Percentiles rank a stretch among this genome's conserved stretches.
These are phyloP conservation scores for Eremochloa ophiuroides DNA, from an alignment of 176 grass and related monocot species.

Conservation along the genomic window DNA sequence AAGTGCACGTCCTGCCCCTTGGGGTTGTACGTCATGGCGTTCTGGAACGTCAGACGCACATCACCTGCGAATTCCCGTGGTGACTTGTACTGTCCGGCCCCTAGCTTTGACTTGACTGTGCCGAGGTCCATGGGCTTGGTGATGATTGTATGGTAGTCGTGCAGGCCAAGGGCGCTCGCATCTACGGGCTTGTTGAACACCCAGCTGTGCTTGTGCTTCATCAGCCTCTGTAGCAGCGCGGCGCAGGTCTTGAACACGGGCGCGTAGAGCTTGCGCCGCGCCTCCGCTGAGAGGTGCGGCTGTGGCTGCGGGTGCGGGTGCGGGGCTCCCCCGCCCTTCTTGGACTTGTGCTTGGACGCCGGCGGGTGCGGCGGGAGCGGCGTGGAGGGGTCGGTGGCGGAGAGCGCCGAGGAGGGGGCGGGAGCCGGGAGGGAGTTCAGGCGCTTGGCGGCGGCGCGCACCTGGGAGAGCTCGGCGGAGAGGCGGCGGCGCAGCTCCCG, in stretches of 20 bases:
- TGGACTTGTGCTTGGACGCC: slow-evolving; percentile 59
- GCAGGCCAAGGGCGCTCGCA: slow-evolving; percentile 62
- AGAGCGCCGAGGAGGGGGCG: slow-evolving; percentile 54
- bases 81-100: slow-evolving; percentile 46
- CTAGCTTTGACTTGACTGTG: slow-evolving; percentile 61
- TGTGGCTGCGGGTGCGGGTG: slow-evolving; percentile 23
- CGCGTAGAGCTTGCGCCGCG: slow-evolving; percentile 49
- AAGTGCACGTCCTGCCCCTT: slow-evolving; percentile 67
- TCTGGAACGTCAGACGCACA: slow-evolving; percentile 76
- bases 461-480: slow-evolving; percentile 48
- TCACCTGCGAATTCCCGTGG: slow-evolving; percentile 61
- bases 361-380: slow-evolving; percentile 42
- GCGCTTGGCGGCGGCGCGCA: slow-evolving; percentile 43
- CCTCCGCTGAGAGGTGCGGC: slow-evolving; percentile 32
- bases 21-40: slow-evolving; percentile 87
- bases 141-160: slow-evolving; percentile 84
- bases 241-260: slow-evolving; percentile 60
- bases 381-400: slow-evolving; percentile 55
- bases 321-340: slow-evolving; percentile 33
- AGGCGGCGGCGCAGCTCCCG: slow-evolving; percentile 53
- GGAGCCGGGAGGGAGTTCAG: slow-evolving; percentile 33
- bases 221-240: slow-evolving; percentile 55
- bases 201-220: slow-evolving; percentile 80
- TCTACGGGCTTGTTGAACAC: slow-evolving; percentile 89
- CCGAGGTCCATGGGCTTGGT: slow-evolving; percentile 84